phyloP scores from a whole-genome alignment of 2,329 filamentous ascomycete genomes.

The Drechslera avenae region DNA sequence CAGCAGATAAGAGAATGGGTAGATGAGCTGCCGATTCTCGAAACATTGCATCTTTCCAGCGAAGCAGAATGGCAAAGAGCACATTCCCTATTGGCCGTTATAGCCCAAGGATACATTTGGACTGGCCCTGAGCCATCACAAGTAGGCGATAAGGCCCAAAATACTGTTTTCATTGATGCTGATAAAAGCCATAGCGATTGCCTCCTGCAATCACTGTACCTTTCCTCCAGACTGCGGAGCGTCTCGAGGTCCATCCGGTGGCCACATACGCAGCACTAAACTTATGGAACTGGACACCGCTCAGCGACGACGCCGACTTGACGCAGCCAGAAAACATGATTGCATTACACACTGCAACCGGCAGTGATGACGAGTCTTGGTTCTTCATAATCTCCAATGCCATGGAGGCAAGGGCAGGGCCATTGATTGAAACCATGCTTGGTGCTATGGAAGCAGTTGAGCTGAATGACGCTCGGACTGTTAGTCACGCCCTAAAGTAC shows the following conservation, averaged over 20 bases:
- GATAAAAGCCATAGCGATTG: constrained; percentile 26
- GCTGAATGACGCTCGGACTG: constrained; percentile 42
- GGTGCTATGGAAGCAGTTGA: constrained; percentile 54
- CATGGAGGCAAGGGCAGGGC: constrained; percentile 58
- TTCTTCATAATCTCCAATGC: constrained; percentile 60
- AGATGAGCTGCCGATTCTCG: constrained; percentile 74
- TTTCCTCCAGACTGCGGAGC: constrained; percentile 34
- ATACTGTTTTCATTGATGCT: constrained; percentile 3
- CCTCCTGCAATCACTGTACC: constrained; percentile 40
- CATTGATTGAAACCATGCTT: constrained; percentile 54
- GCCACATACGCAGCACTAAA: constrained; percentile 45
- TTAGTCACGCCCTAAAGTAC: constrained; percentile 49
- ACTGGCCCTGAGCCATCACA: constrained; percentile 71
- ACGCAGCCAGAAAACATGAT: constrained; percentile 39
- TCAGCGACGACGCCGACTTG: constrained; percentile 25
- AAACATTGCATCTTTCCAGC: constrained; percentile 72
- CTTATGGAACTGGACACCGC: constrained; percentile 43
- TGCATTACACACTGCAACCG: constrained; percentile 39
- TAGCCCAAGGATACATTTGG: constrained; percentile 82
- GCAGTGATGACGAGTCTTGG: constrained; percentile 45
- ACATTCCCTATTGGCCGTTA: constrained; percentile 72
- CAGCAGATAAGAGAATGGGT: constrained; percentile 74
- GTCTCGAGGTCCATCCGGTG: constrained; percentile 42
- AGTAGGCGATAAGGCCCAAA: constrained; percentile 50
- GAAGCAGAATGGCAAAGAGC: constrained; percentile 85